A percentile compares a stretch with the other conserved stretches of the same genome.
phyloP scores from a whole-genome alignment of 352 stramenopile genomes.

The Globisporangium canariense region DNA sequence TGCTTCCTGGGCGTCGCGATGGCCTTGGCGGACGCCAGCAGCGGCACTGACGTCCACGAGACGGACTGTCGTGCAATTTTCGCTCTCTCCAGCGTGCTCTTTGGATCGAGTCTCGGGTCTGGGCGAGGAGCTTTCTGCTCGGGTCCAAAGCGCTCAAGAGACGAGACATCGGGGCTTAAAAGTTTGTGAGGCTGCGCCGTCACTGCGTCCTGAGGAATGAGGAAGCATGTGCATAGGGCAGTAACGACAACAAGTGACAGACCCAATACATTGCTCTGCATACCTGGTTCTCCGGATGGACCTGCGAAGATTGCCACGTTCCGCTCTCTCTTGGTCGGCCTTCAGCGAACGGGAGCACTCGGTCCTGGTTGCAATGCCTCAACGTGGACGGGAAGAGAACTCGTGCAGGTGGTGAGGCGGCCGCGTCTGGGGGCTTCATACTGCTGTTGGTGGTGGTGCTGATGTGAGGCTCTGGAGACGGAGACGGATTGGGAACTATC shows the following conservation, averaged over 20 bases:
- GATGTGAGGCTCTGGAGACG: neutral
- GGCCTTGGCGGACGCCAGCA: slow-evolving; percentile 11
- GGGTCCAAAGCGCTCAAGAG: too few relatives aligned
- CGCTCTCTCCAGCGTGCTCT: neutral
- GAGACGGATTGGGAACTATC: neutral
- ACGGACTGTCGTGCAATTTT: neutral
- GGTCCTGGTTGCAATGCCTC: neutral
- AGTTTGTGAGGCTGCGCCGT: neutral
- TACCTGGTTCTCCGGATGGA: neutral
- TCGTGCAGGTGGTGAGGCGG: neutral
- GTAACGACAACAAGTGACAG: neutral
- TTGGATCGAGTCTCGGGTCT: neutral
- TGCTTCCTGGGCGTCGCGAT: slow-evolving; percentile 14
- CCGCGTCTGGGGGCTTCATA: neutral
- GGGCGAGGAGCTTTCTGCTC: too few relatives aligned
- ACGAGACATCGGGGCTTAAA: neutral
- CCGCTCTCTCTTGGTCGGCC: neutral
- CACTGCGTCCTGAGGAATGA: neutral
- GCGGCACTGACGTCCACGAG: neutral
- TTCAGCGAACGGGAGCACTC: neutral
- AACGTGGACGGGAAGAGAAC: neutral
- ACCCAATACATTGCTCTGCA: neutral
- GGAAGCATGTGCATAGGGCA: neutral
- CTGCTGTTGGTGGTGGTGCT: neutral
- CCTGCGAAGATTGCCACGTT: neutral